Evolutionary conservation across 257 asterid species (phyloP).

Genomic region (Leptodermis oblonga): DNA sequence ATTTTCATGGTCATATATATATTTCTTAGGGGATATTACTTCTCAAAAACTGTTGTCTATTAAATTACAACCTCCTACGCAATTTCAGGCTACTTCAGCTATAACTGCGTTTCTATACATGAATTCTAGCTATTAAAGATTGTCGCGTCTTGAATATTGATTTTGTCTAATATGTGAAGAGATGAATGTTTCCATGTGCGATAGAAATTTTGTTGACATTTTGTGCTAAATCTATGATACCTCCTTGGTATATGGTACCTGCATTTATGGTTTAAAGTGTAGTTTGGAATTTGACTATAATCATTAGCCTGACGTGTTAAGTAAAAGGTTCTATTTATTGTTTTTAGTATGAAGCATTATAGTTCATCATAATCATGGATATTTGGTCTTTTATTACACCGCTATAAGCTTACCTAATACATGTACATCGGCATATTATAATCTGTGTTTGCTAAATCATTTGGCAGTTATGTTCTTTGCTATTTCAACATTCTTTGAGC

Average conservation of each 20-base stretch:
- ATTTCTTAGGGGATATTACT: too few relatives aligned
- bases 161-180: background rate
- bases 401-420: background rate
- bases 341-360: background rate
- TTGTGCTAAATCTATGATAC: background rate
- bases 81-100: background rate
- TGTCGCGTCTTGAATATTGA: background rate
- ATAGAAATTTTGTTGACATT: background rate
- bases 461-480: constrained; percentile 39
- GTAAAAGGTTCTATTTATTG: too few relatives aligned
- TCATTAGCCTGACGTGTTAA: background rate
- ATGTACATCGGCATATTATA: background rate
- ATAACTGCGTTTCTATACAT: background rate
- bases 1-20: background rate
- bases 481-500: constrained; percentile 34
- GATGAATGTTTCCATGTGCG: background rate
- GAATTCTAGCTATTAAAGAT: background rate
- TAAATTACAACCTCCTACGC: background rate
- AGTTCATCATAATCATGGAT: background rate
- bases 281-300: background rate
- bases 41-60: background rate
- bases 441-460: background rate
- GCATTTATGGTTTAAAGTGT: background rate
- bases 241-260: too few relatives aligned
- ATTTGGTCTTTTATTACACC: background rate